Evolutionary conservation across 257 asterid species (phyloP).

Genomic region (Nicotiana undulata): DNA sequence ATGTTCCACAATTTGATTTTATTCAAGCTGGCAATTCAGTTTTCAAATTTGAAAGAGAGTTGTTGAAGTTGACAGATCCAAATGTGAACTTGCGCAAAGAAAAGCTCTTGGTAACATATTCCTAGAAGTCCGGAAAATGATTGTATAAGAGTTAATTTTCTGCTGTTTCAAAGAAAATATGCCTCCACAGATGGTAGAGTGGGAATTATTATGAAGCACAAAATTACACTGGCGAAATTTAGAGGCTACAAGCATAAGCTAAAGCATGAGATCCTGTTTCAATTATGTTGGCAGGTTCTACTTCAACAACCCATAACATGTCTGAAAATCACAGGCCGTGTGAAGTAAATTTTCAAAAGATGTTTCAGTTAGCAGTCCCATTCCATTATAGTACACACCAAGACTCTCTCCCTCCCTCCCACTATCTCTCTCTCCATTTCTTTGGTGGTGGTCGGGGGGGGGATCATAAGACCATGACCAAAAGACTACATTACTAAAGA

Average conservation of each 20-base stretch:
- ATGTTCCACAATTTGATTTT: not conserved
- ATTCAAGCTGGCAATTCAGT: not conserved
- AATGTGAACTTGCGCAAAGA: not conserved
- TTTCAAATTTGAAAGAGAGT: not conserved
- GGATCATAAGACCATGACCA: not conserved
- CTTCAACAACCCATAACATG: not conserved
- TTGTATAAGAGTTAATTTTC: not conserved
- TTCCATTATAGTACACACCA: not conserved
- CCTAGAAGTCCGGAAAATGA: not conserved
- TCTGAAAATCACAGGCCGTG: not conserved
- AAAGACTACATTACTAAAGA: not conserved
- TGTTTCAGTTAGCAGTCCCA: not conserved
- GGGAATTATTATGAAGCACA: too few relatives aligned
- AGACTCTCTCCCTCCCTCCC: not conserved
- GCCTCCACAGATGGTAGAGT: too few relatives aligned
- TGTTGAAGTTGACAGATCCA: not conserved
- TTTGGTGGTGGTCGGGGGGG: not conserved
- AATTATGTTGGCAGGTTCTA: not conserved
- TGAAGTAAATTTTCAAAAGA: not conserved
- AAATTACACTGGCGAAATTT: too few relatives aligned
- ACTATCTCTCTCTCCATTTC: not conserved
- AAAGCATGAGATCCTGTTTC: not conserved
- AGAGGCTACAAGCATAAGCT: not conserved
- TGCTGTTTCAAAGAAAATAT: not conserved
- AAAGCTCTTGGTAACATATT: not conserved